Evolutionary conservation across 176 grass and related monocot genomes (phyloP).

Genomic region (Cenchrus purpureus): DNA sequence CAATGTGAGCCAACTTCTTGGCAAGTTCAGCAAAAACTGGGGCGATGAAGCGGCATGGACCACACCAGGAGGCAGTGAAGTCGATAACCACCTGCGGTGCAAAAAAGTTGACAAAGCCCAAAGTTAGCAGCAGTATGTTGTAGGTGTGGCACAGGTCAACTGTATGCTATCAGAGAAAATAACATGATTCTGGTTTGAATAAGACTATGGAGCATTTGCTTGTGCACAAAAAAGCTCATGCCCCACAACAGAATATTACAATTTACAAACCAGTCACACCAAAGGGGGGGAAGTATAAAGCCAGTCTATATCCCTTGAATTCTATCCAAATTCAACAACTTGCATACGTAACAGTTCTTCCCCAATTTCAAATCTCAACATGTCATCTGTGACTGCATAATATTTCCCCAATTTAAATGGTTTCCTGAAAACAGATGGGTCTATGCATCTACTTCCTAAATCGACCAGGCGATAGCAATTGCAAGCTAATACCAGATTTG

Average conservation of each 20-base stretch:
- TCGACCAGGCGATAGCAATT: neutral
- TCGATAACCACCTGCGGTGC: conserved; percentile 67
- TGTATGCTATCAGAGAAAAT: neutral
- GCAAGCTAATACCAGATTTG: neutral
- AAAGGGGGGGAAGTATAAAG: neutral
- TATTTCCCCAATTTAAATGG: neutral
- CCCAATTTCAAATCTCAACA: neutral
- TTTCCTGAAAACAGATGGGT: neutral
- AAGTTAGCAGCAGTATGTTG: neutral
- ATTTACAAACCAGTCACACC: neutral
- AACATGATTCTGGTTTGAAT: too few species aligned
- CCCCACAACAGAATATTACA: neutral
- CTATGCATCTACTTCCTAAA: neutral
- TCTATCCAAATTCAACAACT: neutral
- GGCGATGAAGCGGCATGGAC: conserved; percentile 65
- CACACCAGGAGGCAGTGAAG: conserved; percentile 84
- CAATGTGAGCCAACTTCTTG: conserved; percentile 48
- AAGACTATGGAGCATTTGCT: too few species aligned
- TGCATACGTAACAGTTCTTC: neutral
- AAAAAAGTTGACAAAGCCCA: neutral
- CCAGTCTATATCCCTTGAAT: neutral
- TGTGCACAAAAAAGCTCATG: neutral
- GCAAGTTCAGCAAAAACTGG: conserved; percentile 58
- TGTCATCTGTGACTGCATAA: neutral
- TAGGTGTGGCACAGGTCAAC: neutral